A percentile compares a stretch with the other conserved stretches of the same genome.
Conservation (phyloP, 345 rosid species). For the Viola odorata region DNA sequence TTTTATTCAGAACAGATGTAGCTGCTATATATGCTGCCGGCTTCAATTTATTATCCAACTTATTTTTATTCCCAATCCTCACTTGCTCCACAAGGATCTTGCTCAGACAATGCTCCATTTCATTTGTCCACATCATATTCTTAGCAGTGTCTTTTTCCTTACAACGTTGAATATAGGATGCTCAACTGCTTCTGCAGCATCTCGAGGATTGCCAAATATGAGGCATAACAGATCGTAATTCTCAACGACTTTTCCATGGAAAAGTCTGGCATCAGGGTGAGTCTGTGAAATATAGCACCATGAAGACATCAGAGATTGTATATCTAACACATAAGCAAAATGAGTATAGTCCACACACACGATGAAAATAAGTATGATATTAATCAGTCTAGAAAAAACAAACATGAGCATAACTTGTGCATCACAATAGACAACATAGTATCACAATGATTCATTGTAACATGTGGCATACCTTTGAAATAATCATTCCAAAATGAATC, state of each 20-base stretch:
- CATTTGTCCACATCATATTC: constrained; percentile 7
- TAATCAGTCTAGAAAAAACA: too few relatives aligned
- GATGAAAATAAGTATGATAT: too few relatives aligned
- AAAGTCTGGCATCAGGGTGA: neutral
- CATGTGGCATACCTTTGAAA: neutral
- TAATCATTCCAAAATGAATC: neutral
- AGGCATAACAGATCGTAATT: neutral
- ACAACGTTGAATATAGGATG: neutral
- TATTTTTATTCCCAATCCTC: constrained; percentile 1
- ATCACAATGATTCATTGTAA: too few relatives aligned
- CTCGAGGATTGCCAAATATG: neutral
- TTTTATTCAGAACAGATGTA: constrained; percentile 8
- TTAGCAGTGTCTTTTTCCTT: neutral
- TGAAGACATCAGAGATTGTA: neutral
- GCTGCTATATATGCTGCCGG: constrained; percentile 13
- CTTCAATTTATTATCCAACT: constrained; percentile 10
- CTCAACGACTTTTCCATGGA: neutral
- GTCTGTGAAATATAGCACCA: neutral
- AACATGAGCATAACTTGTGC: too few relatives aligned
- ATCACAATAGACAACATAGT: too few relatives aligned
- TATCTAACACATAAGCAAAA: too few relatives aligned
- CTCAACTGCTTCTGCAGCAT: neutral
- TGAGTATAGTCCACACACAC: too few relatives aligned
- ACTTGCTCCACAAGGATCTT: neutral
- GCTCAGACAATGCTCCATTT: constrained; percentile 11